Evolutionary conservation across 2,329 filamentous ascomycete genomes (phyloP).

Genomic region (Endoconidiophora polonica): DNA sequence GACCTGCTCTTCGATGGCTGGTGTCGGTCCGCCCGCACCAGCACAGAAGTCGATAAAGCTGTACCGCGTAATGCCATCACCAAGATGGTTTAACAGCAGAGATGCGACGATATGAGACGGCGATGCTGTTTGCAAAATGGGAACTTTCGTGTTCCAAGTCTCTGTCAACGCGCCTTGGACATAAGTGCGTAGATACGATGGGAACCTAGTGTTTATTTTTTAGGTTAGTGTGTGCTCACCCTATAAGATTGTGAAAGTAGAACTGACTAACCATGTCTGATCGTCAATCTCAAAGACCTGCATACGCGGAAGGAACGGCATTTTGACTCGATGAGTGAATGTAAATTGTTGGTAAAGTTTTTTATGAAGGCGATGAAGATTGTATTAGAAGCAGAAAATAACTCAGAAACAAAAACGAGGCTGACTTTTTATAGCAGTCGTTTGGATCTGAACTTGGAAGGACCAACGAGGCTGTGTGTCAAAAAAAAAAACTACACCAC

Average conservation of each 20-base stretch:
- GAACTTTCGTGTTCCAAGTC: conserved; percentile 44
- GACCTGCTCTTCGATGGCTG: conserved; percentile 41
- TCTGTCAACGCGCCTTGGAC: conserved; percentile 49
- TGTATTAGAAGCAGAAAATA: too few species aligned
- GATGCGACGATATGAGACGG: conserved; percentile 45
- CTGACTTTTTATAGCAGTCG: too few species aligned
- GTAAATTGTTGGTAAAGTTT: too few species aligned
- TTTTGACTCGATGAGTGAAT: conserved; percentile 20
- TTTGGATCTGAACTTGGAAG: too few species aligned
- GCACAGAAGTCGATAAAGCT: conserved; percentile 63
- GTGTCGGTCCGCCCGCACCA: conserved; percentile 55
- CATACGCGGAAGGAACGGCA: conserved; percentile 37
- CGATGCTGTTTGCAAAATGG: conserved; percentile 37
- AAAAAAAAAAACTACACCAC: too few species aligned
- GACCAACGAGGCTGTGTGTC: too few species aligned
- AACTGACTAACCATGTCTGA: conserved; percentile 38
- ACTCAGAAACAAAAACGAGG: too few species aligned
- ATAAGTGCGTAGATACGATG: conserved; percentile 43
- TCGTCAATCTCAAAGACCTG: conserved; percentile 54
- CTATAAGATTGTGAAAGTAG: not conserved
- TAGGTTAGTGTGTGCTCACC: too few species aligned
- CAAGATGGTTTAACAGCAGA: conserved; percentile 35
- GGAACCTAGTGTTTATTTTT: conserved; percentile 34
- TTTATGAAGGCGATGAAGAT: too few species aligned
- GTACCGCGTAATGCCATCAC: conserved; percentile 31